A percentile compares a stretch with the other conserved stretches of the same genome.
phyloP scores from a whole-genome alignment of 345 rosid genomes.

The Noccaea caerulescens region DNA sequence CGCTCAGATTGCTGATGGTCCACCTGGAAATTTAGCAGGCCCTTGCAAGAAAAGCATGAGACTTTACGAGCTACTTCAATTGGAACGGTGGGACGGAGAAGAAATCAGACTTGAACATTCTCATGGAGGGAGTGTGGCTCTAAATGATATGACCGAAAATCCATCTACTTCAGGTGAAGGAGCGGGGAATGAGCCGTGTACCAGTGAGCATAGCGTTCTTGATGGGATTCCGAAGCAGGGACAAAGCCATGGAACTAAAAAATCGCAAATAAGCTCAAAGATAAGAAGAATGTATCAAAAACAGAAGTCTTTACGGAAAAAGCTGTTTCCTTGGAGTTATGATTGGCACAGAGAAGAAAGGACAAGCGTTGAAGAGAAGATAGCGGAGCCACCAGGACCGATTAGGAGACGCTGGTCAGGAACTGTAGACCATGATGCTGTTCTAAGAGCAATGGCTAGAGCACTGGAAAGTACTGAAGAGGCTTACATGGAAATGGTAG shows the following conservation, averaged over 20 bases:
- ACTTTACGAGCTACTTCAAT: conserved; percentile 85
- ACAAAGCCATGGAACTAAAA: conserved; percentile 60
- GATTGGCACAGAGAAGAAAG: conserved; percentile 94
- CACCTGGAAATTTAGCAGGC: conserved; percentile 51
- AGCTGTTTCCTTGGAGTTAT: conserved; percentile 94
- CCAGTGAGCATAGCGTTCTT: conserved; percentile 40
- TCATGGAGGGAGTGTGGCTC: conserved; percentile 43
- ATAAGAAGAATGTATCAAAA: conserved; percentile 70
- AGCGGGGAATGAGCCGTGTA: conserved; percentile 50
- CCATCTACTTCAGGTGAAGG: conserved; percentile 84
- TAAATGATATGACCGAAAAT: conserved; percentile 52
- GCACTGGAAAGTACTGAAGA: conserved; percentile 78
- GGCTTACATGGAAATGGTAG: conserved; percentile 95
- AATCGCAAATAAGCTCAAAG: conserved; percentile 65
- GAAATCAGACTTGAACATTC: conserved; percentile 37
- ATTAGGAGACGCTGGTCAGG: conserved; percentile 87
- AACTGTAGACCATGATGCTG: conserved; percentile 73
- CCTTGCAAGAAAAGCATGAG: conserved; percentile 75
- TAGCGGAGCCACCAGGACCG: conserved; percentile 64
- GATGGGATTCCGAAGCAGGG: conserved; percentile 47
- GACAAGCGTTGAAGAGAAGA: conserved; percentile 60
- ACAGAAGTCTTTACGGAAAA: conserved; percentile 86
- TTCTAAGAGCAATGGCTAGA: conserved; percentile 80
- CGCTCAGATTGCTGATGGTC: conserved; percentile 45
- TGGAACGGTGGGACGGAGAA: conserved; percentile 63